phyloP scores from a whole-genome alignment of 2,329 filamentous ascomycete genomes.

The Xylaria sp. region DNA sequence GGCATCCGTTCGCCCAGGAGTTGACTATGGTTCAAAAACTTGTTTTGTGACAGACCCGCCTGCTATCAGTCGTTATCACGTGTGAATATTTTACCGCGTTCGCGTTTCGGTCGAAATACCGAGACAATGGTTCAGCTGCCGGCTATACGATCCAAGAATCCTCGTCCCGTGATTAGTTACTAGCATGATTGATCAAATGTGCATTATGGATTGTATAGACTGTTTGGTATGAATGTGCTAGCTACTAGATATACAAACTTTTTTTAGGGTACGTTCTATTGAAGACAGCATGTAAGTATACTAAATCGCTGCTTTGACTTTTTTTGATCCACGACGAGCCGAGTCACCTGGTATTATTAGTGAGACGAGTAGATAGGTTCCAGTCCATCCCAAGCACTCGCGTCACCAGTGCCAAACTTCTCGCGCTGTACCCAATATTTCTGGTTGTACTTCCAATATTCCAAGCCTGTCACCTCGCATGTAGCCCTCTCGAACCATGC shows the following conservation, averaged over 20 bases:
- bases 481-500: conserved; percentile 83
- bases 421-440: conserved; percentile 86
- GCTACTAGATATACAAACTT: conserved; percentile 27
- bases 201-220: conserved; percentile 20
- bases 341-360: conserved; percentile 19
- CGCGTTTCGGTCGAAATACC: conserved; percentile 1
- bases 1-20: not conserved
- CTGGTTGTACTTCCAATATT: conserved; percentile 89
- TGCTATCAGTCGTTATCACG: not conserved
- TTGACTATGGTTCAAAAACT: not conserved
- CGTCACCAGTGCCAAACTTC: conserved; percentile 69
- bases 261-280: conserved; percentile 10
- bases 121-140: not conserved
- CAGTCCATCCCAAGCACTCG: conserved; percentile 72
- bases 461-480: conserved; percentile 84
- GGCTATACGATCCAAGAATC: not conserved
- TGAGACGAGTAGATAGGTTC: conserved; percentile 74
- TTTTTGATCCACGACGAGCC: not conserved
- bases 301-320: not conserved
- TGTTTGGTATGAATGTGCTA: conserved; percentile 20
- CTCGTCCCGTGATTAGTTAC: not conserved
- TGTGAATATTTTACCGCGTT: not conserved
- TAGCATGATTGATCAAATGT: not conserved
- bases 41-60: conserved; percentile 12
- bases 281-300: conserved; percentile 8